Conservation (phyloP, 2,329 filamentous ascomycete genomes). For the Aaosphaeria pasadenensis region DNA sequence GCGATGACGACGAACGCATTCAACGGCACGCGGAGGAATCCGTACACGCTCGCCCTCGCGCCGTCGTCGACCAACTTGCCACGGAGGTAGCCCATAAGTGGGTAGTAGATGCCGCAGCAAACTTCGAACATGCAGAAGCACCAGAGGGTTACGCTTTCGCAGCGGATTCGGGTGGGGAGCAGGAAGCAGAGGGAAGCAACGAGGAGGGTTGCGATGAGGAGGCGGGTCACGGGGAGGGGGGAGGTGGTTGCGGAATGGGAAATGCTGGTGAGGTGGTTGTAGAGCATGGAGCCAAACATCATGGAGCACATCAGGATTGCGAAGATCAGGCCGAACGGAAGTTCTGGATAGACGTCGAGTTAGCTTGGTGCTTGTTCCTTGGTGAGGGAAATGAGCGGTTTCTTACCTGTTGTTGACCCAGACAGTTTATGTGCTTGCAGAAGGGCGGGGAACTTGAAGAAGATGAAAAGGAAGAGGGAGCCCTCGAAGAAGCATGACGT, state of each 20-base stretch:
- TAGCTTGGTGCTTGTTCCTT: background rate
- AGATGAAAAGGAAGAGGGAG: slow-evolving; percentile 62
- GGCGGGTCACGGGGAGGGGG: slow-evolving; percentile 18
- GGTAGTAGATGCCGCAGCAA: slow-evolving; percentile 58
- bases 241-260: background rate
- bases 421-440: slow-evolving; percentile 27
- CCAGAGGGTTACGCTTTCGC: slow-evolving; percentile 52
- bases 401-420: slow-evolving; percentile 21
- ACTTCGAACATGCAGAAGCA: slow-evolving; percentile 57
- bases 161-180: slow-evolving; percentile 36
- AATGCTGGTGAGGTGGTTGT: slow-evolving; percentile 39
- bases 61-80: slow-evolving; percentile 54
- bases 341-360: slow-evolving; percentile 1
- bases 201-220: slow-evolving; percentile 22
- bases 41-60: slow-evolving; percentile 54
- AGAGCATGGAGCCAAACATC: slow-evolving; percentile 57
- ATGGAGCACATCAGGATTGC: slow-evolving; percentile 59
- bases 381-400: background rate
- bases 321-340: slow-evolving; percentile 54
- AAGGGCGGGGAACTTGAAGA: slow-evolving; percentile 60
- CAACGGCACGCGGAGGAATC: slow-evolving; percentile 56
- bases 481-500: slow-evolving; percentile 60
- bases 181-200: slow-evolving; percentile 29
- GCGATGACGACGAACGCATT: slow-evolving; percentile 43
- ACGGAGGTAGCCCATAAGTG: slow-evolving; percentile 55